Base-by-base conservation (phyloP, 495 filamentous ascomycete species). In the Penicillium coprophilum region DNA sequence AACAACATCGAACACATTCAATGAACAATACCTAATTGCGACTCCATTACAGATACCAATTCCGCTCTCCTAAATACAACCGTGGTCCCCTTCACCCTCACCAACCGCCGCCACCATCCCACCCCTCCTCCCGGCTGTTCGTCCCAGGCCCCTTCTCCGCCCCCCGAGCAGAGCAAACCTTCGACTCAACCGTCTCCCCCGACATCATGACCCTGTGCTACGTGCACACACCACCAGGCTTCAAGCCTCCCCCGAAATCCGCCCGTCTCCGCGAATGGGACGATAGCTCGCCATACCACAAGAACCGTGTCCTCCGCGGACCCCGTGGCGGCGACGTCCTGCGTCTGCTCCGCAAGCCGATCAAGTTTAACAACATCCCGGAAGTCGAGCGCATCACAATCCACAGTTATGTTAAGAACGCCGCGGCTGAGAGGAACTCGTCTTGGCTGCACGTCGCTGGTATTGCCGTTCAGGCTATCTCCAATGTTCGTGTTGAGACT, bases 81-180 rank as follows among this genome's bases (percentile, higher is more conserved):
- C 88, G 94, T 69, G 94, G 94, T 52, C 92, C 92, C 46, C 80
- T 97, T 36, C 91, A 97, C 67, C 95, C 94, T 41, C 85, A 96
- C 67, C 89, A 95, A 71, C 91, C 89, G 13, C 94, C 90, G 5
- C 81, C 85, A 11, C 79, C 87, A 43, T 94, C 94, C 34, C 87
- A 92, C 61, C 92, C 94, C 11, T 80, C 86, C 53, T 96, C 94
- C 56, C 87, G 94, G 68, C 74, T 88, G 50, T 98, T 91, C 77
- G 77, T 88, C n/a, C 94, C 94, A 1, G 95, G 95, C 6, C 94
- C 94, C 8, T 98, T 97, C 80, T 87, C 86, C 70, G 77, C 89
- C 23, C 90, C 94, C 24, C 87, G 94, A 60, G 83, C 96, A 45
- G 84, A 90, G 68, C 90, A 97, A 71, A 97, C 93, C 53, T 96